Evolutionary conservation across 495 filamentous ascomycete genomes (phyloP).

Genomic region (Trichoderma parareesei): DNA sequence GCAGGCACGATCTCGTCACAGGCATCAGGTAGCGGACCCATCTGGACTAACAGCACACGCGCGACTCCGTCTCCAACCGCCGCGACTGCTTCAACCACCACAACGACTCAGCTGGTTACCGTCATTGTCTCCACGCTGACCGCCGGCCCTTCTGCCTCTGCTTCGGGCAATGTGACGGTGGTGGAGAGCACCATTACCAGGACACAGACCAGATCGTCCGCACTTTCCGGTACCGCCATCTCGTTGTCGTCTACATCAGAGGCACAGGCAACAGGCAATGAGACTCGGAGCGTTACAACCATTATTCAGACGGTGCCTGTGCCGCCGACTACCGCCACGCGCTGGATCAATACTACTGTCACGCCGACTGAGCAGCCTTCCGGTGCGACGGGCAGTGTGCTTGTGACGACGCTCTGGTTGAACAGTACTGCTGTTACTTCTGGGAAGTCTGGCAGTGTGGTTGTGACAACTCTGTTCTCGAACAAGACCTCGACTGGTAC

Average conservation of each 20-base stretch:
- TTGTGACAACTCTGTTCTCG: too few species aligned
- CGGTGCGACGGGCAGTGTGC: background rate
- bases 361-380: background rate
- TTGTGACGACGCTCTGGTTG: background rate
- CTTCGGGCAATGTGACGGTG: constrained; percentile 14
- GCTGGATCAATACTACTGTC: background rate
- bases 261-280: background rate
- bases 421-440: background rate
- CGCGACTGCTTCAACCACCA: background rate
- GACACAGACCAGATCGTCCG: background rate
- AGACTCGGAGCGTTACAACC: background rate
- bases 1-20: background rate
- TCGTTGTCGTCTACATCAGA: background rate
- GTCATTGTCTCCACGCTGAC: background rate
- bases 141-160: constrained; percentile 17
- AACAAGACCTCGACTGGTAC: too few species aligned
- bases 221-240: background rate
- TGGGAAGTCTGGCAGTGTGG: too few species aligned
- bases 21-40: background rate
- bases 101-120: background rate
- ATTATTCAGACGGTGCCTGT: background rate
- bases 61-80: background rate
- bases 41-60: constrained; percentile 5
- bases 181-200: constrained; percentile 11
- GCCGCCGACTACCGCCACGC: background rate